A percentile compares a stretch with the other conserved stretches of the same genome.
Conservation (phyloP, 2,329 filamentous ascomycete species). For the Talaromyces sp. region DNA sequence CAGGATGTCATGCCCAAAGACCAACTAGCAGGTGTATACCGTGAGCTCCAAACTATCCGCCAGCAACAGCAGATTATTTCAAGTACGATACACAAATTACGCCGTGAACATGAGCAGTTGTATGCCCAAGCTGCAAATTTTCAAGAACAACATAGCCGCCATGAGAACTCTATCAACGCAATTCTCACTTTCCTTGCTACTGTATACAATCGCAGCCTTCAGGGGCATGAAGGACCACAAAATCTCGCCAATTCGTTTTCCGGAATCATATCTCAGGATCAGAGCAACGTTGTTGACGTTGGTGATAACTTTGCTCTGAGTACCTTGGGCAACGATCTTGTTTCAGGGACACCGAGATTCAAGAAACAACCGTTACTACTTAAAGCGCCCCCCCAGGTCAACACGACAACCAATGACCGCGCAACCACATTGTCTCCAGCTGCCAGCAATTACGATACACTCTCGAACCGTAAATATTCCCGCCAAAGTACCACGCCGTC, state of each 20-base stretch:
- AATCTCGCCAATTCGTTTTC: conserved; percentile 83
- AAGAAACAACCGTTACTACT: conserved; percentile 48
- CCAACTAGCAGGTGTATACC: conserved; percentile 72
- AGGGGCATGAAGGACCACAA: conserved; percentile 71
- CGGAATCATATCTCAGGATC: conserved; percentile 64
- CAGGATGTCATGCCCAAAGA: conserved; percentile 56
- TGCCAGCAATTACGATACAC: conserved; percentile 31
- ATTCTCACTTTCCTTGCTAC: conserved; percentile 96
- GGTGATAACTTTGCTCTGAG: conserved; percentile 49
- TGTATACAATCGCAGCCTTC: conserved; percentile 89
- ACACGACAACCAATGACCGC: conserved; percentile 13
- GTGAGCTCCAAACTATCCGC: conserved; percentile 76
- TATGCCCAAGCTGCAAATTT: conserved; percentile 86
- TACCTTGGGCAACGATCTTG: conserved; percentile 34
- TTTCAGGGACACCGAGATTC: conserved; percentile 37
- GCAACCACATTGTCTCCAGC: conserved; percentile 17
- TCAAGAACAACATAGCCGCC: conserved; percentile 88
- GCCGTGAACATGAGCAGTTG: conserved; percentile 80
- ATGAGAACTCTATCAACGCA: conserved; percentile 98
- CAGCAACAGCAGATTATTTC: conserved; percentile 85
- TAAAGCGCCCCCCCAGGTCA: conserved; percentile 43
- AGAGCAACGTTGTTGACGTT: conserved; percentile 61
- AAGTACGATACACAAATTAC: conserved; percentile 72
- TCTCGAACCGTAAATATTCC: conserved; percentile 24
- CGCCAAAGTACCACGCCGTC: conserved; percentile 32